Evolutionary conservation across 2,329 filamentous ascomycete species (phyloP).

Genomic region (Trichophaea hybrida): DNA sequence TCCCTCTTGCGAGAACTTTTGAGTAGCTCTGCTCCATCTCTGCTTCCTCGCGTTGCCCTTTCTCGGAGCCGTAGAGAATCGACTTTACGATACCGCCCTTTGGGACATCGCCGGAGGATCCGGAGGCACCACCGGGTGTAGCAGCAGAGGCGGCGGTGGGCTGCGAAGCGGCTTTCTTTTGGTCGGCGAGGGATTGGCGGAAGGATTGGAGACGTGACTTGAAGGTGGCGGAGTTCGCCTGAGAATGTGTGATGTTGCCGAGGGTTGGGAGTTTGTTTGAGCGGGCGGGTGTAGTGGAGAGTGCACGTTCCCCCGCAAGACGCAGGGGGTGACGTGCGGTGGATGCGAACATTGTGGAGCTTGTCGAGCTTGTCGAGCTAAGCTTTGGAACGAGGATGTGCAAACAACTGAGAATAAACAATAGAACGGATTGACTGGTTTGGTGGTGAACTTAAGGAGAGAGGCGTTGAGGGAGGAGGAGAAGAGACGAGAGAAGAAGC

Average conservation of each 20-base stretch:
- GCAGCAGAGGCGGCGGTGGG: constrained; percentile 33
- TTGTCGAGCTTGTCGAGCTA: background rate
- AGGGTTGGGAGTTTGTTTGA: constrained; percentile 54
- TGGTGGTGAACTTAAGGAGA: background rate
- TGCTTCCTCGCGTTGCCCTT: constrained; percentile 82
- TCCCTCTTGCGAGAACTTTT: constrained; percentile 83
- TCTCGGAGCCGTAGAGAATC: constrained; percentile 92
- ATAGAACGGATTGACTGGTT: background rate
- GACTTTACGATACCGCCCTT: constrained; percentile 48
- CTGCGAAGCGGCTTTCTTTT: constrained; percentile 54
- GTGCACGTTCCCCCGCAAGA: background rate
- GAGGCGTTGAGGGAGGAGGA: background rate
- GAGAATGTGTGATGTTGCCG: constrained; percentile 55
- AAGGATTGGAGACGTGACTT: constrained; percentile 73
- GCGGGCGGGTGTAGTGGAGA: constrained; percentile 20
- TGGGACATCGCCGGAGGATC: constrained; percentile 21
- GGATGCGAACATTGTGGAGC: constrained; percentile 9
- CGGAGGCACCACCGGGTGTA: constrained; percentile 35
- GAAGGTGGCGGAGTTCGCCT: constrained; percentile 59
- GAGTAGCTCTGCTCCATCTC: constrained; percentile 95
- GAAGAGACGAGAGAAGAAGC: background rate
- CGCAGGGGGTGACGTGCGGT: constrained; percentile 10
- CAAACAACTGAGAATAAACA: background rate
- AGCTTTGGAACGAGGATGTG: background rate
- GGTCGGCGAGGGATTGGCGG: constrained; percentile 51